These are phyloP conservation scores for Pseudogymnoascus sp. DNA, from an alignment of 2,329 filamentous ascomycete genomes.

Conservation along the genomic window DNA sequence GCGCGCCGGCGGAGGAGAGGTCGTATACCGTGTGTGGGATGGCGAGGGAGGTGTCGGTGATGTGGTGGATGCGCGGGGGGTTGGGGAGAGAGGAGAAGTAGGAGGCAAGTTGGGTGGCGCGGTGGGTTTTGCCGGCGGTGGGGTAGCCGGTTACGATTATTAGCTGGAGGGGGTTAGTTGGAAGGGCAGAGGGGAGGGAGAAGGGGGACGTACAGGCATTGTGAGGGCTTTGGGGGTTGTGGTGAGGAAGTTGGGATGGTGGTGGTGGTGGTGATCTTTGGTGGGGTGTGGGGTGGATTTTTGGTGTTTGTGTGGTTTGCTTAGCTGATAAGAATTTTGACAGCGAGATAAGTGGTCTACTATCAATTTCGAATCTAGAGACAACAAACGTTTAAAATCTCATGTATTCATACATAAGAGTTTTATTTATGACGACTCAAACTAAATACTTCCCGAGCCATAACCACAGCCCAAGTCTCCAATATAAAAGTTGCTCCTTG, in stretches of 20 bases:
- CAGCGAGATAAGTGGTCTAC: background rate
- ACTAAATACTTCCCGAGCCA: background rate
- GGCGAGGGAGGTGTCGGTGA: slow-evolving; percentile 64
- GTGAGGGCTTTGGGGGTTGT: background rate
- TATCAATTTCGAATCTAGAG: background rate
- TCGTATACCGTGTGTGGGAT: slow-evolving; percentile 66
- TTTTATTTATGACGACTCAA: background rate
- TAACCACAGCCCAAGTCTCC: background rate
- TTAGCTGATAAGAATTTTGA: background rate
- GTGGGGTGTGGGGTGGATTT: background rate
- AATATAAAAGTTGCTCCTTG: background rate
- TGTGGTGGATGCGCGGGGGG: slow-evolving; percentile 59
- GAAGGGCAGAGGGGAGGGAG: no score
- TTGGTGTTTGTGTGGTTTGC: background rate
- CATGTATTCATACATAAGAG: background rate
- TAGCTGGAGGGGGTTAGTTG: slow-evolving; percentile 37
- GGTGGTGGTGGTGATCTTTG: background rate
- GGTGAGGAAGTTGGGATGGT: background rate
- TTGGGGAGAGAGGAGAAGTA: slow-evolving; percentile 52
- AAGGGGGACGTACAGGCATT: background rate
- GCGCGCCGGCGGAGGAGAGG: slow-evolving; percentile 47
- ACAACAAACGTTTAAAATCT: background rate
- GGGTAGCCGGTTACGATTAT: slow-evolving; percentile 61
- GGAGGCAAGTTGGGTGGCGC: slow-evolving; percentile 56
- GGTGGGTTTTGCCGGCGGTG: slow-evolving; percentile 60